Percentiles rank a stretch among this genome's conserved stretches.
Conservation (phyloP, 345 rosid genomes). For the Draba incana region DNA sequence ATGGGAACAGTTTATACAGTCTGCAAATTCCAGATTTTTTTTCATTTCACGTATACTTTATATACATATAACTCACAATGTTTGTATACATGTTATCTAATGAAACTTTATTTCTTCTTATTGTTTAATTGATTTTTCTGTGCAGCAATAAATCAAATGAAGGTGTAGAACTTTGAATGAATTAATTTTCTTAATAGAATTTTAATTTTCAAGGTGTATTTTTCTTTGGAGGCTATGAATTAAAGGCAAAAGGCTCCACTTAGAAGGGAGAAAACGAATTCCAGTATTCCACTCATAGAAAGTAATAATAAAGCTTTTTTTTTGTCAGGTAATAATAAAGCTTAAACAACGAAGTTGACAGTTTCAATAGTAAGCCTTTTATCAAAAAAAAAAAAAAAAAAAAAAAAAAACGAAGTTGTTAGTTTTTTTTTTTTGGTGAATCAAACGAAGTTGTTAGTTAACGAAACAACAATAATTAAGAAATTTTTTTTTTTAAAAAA, state of each 20-base stretch:
- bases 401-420: background rate
- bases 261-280: background rate
- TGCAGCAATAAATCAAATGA: background rate
- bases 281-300: conserved; percentile 18
- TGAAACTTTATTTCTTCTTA: background rate
- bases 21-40: background rate
- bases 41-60: no score
- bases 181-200: background rate
- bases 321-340: conserved; percentile 31
- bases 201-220: background rate
- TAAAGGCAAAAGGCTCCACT: conserved; percentile 21
- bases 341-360: conserved; percentile 32
- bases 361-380: no score
- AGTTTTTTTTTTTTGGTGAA: no score
- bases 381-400: no score
- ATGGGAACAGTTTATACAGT: conserved; percentile 2
- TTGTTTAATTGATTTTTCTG: background rate
- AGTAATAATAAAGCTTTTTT: conserved; percentile 30
- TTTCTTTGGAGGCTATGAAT: conserved; percentile 22
- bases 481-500: background rate
- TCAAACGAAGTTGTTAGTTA: conserved; percentile 1
- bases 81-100: conserved; percentile 4
- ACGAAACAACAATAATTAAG: conserved; percentile 8
- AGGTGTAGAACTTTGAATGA: background rate
- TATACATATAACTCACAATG: background rate